These are phyloP conservation scores for Paralagenidium karlingii DNA, from an alignment of 352 stramenopile species.

Conservation along the genomic window DNA sequence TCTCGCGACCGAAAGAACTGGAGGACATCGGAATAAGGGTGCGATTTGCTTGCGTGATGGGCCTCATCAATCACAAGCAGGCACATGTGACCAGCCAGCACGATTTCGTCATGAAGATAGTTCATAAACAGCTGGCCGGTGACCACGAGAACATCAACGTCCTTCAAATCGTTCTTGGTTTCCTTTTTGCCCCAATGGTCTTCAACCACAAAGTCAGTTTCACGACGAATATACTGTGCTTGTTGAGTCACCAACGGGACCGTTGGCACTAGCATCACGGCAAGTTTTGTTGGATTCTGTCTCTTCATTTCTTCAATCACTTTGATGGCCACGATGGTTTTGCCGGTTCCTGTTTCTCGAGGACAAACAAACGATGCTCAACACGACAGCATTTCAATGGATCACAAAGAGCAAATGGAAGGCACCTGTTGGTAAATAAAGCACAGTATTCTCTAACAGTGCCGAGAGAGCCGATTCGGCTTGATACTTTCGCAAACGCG, in stretches of 20 bases:
- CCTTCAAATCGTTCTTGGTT: constrained; percentile 1
- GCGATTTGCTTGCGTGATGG: constrained; percentile 48
- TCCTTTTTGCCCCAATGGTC: constrained; percentile 9
- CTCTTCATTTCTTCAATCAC: constrained; percentile 49
- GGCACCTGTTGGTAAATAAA: constrained; percentile 61
- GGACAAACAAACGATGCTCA: not conserved
- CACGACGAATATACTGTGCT: constrained; percentile 47
- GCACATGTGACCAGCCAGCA: constrained; percentile 40
- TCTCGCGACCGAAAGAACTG: constrained; percentile 18
- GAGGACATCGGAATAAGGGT: constrained; percentile 51
- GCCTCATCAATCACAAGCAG: constrained; percentile 74
- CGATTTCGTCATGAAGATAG: constrained; percentile 18
- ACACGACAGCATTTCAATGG: not conserved
- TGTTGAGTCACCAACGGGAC: constrained; percentile 65
- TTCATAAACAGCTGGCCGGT: constrained; percentile 67
- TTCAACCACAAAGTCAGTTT: constrained; percentile 35
- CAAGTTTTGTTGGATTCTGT: constrained; percentile 35
- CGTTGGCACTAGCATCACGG: constrained; percentile 63
- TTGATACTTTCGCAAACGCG: constrained; percentile 42
- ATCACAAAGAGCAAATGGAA: not conserved
- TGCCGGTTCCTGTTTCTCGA: constrained; percentile 26
- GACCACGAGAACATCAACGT: constrained; percentile 27
- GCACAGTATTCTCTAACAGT: constrained; percentile 65
- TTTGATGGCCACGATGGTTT: constrained; percentile 65
- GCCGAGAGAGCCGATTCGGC: constrained; percentile 51